These are phyloP conservation scores for Fusarium luffae DNA, from an alignment of 2,329 filamentous ascomycete species.

Conservation along the genomic window DNA sequence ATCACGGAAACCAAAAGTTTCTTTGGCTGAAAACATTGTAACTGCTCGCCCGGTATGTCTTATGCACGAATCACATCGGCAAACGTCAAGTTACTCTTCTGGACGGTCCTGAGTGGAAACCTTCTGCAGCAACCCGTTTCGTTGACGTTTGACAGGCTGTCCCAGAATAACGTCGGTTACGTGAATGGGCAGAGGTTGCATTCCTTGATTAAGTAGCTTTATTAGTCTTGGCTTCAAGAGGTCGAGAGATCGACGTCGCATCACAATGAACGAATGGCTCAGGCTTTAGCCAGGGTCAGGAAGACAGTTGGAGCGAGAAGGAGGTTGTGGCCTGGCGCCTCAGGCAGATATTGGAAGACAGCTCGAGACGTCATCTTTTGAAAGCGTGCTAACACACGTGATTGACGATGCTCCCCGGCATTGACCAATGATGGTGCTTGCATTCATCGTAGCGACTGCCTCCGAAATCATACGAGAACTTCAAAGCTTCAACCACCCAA, in stretches of 20 bases:
- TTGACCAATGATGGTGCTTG: slow-evolving; percentile 46
- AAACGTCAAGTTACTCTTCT: slow-evolving; percentile 27
- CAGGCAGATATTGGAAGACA: neutral
- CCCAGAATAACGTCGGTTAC: slow-evolving; percentile 18
- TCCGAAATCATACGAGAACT: slow-evolving; percentile 51
- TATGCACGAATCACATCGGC: slow-evolving; percentile 15
- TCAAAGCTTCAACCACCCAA: slow-evolving; percentile 43
- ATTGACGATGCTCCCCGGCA: slow-evolving; percentile 23
- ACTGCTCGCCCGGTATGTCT: slow-evolving; percentile 2
- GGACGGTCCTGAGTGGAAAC: slow-evolving; percentile 16
- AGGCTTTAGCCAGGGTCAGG: slow-evolving; percentile 26
- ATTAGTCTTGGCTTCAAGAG: slow-evolving; percentile 22
- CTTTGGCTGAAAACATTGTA: slow-evolving; percentile 16
- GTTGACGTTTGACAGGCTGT: slow-evolving; percentile 31
- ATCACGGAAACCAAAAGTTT: slow-evolving; percentile 16
- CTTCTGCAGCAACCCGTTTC: slow-evolving; percentile 32
- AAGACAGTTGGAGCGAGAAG: neutral
- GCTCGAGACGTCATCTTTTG: slow-evolving; percentile 32
- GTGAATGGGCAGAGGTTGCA: slow-evolving; percentile 30
- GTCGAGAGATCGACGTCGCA: slow-evolving; percentile 22
- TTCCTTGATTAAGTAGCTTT: slow-evolving; percentile 19
- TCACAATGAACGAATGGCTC: slow-evolving; percentile 32
- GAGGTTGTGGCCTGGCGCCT: slow-evolving; percentile 8
- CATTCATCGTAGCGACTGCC: slow-evolving; percentile 31
- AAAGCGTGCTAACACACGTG: slow-evolving; percentile 34